phyloP scores from a whole-genome alignment of 2,329 filamentous ascomycete genomes.

The Aureobasidium sp. region DNA sequence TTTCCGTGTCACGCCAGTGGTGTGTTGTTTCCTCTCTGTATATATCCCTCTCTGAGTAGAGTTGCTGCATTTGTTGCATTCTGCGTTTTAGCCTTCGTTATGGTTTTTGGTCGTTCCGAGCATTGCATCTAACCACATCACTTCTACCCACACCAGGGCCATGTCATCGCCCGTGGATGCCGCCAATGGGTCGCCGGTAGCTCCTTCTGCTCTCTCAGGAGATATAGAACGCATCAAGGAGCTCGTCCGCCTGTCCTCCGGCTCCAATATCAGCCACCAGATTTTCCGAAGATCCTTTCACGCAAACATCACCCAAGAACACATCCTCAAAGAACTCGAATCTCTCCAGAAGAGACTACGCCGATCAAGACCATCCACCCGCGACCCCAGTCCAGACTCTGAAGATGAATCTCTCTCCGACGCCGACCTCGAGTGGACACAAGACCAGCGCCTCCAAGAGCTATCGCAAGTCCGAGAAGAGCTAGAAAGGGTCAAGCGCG shows the following conservation, averaged over 20 bases:
- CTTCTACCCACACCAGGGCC: neutral
- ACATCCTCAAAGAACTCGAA: constrained; percentile 18
- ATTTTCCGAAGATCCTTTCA: constrained; percentile 17
- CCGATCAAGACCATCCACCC: neutral
- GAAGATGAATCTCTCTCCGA: constrained; percentile 14
- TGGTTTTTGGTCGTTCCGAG: neutral
- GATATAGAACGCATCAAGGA: constrained; percentile 19
- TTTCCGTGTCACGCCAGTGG: constrained; percentile 7
- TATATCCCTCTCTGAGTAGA: constrained; percentile 4
- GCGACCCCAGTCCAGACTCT: constrained; percentile 2
- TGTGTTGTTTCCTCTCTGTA: constrained; percentile 4
- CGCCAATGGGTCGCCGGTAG: neutral
- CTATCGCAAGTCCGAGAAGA: constrained; percentile 14
- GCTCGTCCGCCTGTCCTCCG: constrained; percentile 16
- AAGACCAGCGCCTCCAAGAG: constrained; percentile 15
- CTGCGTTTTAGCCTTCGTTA: constrained; percentile 3
- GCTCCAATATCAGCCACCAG: constrained; percentile 15
- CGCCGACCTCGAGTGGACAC: constrained; percentile 1
- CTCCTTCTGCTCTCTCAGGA: constrained; percentile 8
- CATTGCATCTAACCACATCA: neutral
- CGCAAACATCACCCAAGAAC: constrained; percentile 15
- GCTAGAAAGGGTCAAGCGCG: constrained; percentile 20
- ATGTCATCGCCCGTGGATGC: constrained; percentile 12
- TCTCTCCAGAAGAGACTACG: constrained; percentile 15
- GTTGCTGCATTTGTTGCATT: constrained; percentile 1